A percentile compares a stretch with the other conserved stretches of the same genome.
These are phyloP conservation scores for Talaromyces sp. DNA, from an alignment of 2,329 filamentous ascomycete genomes.

Conservation along the genomic window DNA sequence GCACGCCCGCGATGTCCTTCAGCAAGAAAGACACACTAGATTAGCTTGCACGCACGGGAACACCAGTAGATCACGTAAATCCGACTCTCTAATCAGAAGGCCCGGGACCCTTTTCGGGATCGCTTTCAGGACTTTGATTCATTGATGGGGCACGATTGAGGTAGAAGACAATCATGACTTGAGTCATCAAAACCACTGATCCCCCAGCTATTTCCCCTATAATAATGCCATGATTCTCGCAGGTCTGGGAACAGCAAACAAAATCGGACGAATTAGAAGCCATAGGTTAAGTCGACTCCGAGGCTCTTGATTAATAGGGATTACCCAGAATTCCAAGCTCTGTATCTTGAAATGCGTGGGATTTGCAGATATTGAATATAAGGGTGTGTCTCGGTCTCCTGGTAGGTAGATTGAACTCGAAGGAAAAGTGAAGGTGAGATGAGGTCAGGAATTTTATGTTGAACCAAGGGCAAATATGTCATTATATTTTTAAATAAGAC, in stretches of 20 bases:
- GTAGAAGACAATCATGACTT: neutral
- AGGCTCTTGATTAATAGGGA: neutral
- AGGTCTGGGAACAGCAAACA: neutral
- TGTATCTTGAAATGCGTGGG: neutral
- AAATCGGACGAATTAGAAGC: neutral
- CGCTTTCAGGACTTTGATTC: neutral
- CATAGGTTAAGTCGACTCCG: neutral
- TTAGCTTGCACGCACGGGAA: neutral
- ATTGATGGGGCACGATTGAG: neutral
- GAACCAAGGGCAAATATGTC: neutral
- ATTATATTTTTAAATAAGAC: neutral
- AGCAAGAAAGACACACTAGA: neutral
- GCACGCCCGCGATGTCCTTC: neutral
- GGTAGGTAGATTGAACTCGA: neutral
- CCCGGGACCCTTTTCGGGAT: neutral
- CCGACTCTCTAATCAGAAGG: neutral
- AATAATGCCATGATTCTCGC: neutral
- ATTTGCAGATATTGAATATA: neutral
- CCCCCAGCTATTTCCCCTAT: neutral
- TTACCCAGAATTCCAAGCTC: neutral
- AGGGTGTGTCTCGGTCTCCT: neutral
- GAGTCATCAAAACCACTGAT: neutral
- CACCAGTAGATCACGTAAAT: neutral
- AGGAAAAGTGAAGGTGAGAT: neutral
- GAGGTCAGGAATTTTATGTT: neutral